Base-by-base conservation (phyloP, 768 basidiomycete genomes). In the Roridomyces roridus region DNA sequence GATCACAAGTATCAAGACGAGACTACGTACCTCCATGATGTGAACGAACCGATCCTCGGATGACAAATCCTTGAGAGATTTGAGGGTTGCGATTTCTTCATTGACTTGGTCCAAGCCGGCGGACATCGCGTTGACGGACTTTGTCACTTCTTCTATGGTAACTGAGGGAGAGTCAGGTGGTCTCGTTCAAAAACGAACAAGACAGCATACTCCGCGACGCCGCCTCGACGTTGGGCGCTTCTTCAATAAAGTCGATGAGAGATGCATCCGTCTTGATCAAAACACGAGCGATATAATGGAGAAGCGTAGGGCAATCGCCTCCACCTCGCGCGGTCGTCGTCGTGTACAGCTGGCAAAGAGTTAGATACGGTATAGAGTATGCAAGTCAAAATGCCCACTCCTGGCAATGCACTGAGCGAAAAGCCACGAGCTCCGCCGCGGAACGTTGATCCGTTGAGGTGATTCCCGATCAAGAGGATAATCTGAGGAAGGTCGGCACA, bases 361-460 rank as follows among this genome's bases (percentile, higher is more conserved):
- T 46, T 34, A 58, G 51, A 39, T 48, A 35, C n/a, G 54, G 47
- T 2, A 54, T 23, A 59, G n/a, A n/a, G n/a, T n/a, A 29, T 21
- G 28, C 43, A 21, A 5, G 39, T 24, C 35, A 25, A 21, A 18
- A 21, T 60, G 18, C 68, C 18, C 48, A 94, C 94, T 87, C 96
- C 94, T 21, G 87, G 69, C 23, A 98, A 72, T 0, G 89, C 85
- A 51, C 92, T 89, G 23, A 98, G 75, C 63, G 88, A 89, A 73
- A 98, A 96, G 2, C 95, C 96, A 5, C 75, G 77, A 14, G 95
- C 95, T 29, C 85, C 82, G 17, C 95, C 95, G 35, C 94, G 85
- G 72, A 92, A 94, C 0, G 84, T 89, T 2, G 90, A 87, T 1
- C 81, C 82, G 68, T 98, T 97, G 60, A 98, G 71, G 0, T 81